Evolutionary conservation across 2,329 filamentous ascomycete genomes (phyloP), one percentile per base, ranked within the genome.

Genomic region (Exophiala aquamarina): DNA sequence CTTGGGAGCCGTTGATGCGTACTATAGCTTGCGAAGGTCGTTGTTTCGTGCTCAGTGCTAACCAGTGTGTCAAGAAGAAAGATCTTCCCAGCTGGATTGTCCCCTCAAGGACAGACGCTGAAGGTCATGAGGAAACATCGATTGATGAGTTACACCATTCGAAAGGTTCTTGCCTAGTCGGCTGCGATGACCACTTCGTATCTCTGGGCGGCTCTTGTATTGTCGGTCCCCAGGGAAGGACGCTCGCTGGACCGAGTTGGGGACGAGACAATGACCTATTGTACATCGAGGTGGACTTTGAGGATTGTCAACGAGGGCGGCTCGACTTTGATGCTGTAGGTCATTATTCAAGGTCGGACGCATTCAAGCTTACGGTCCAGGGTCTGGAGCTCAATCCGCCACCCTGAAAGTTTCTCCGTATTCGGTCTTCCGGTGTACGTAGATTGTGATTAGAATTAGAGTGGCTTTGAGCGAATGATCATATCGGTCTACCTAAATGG

Each of bases 271-370:
- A 84, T 10, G 74, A 79, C 3, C 65, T 95, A 20, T 69, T 89
- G 41, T 78, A 79, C 23, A 76, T 80, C 1, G 87, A 93, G 55
- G 83, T 90, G 2, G 89, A 96, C 61, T 84, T 96, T 60, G 86
- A 94, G 38, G 89, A 95, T 26, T 95, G 91, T 59, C 79, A 90
- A 57, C 76, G 87, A 9, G 91, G 90, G 0, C 73, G 89, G 40
- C 65, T 95, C 55, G 89, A 95, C 64, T 64, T 95, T 35, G 91
- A 95, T 70, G 82, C 88, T 32, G 89, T 82, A 2, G 91, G 90
- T 0, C 89, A 85, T 62, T 95, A 95, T 66, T 91, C 88, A 3
- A 78, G 89, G 64, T 86, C 78, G 54, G 83, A 84, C 62, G 71
- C 77, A n/a, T 84, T 84, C 61, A 73, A 75, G 54, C 60, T 84